Conservation (phyloP, 805 yeast species). For the Kazachstania bromeliacearum region DNA sequence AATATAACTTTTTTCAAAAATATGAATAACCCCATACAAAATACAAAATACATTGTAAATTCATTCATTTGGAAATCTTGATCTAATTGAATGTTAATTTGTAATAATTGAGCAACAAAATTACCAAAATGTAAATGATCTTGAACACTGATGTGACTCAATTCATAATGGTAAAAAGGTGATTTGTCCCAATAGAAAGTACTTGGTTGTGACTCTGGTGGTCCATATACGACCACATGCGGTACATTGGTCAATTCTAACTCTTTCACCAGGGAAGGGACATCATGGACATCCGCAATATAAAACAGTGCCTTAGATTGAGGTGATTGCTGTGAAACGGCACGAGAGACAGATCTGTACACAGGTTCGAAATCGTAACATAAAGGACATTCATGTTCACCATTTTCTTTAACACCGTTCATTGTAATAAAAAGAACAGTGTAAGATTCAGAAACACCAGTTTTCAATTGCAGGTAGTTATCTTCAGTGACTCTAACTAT, state of each 20-base stretch:
- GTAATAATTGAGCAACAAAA: conserved; percentile 40
- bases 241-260: conserved; percentile 47
- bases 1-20: conserved; percentile 40
- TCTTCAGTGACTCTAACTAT: conserved; percentile 36
- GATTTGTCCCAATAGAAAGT: conserved; percentile 21
- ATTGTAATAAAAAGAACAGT: conserved; percentile 48
- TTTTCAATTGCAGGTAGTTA: conserved; percentile 32
- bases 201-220: conserved; percentile 24
- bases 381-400: conserved; percentile 28
- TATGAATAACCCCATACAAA: conserved; percentile 37
- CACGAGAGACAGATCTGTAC: conserved; percentile 33
- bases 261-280: conserved; percentile 33
- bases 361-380: conserved; percentile 40
- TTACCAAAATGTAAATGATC: conserved; percentile 44
- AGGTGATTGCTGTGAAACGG: conserved; percentile 39
- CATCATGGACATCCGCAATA: conserved; percentile 41
- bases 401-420: conserved; percentile 33
- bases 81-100: conserved; percentile 35
- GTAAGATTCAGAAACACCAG: conserved; percentile 44
- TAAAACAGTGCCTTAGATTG: conserved; percentile 36
- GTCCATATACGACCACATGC: conserved; percentile 60
- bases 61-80: conserved; percentile 35
- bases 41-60: conserved; percentile 38
- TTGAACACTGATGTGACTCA: conserved; percentile 21
- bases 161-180: conserved; percentile 31